Evolutionary conservation across 805 yeast species (phyloP).

Genomic region (Cyberlindnera suaveolens): DNA sequence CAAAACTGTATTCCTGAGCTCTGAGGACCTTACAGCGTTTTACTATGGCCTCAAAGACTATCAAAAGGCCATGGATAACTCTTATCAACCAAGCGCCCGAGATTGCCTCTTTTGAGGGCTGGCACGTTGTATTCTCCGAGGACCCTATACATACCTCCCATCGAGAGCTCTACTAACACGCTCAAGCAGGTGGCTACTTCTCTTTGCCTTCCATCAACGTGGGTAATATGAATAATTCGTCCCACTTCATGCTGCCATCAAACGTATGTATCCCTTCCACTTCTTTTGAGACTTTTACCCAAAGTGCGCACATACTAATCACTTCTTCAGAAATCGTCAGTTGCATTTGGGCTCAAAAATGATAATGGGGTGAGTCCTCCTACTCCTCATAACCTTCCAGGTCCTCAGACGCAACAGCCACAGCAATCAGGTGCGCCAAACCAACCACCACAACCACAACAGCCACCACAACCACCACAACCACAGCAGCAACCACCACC

Average conservation of each 20-base stretch:
- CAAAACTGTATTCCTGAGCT: not conserved
- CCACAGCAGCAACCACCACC: constrained; percentile 9
- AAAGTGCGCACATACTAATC: constrained; percentile 2
- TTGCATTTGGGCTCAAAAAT: constrained; percentile 4
- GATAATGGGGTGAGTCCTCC: constrained; percentile 3
- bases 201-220: constrained; percentile 20
- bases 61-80: too few species aligned
- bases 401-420: constrained; percentile 18
- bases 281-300: too few species aligned
- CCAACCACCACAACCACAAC: constrained; percentile 7
- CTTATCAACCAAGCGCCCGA: too few species aligned
- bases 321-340: constrained; percentile 4
- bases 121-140: too few species aligned
- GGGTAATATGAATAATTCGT: constrained; percentile 10
- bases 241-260: constrained; percentile 15
- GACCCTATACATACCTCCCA: not conserved
- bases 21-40: too few species aligned
- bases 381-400: constrained; percentile 1
- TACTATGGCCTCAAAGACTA: too few species aligned
- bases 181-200: constrained; percentile 13
- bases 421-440: constrained; percentile 8
- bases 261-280: constrained; percentile 2
- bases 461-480: constrained; percentile 8
- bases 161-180: constrained; percentile 12
- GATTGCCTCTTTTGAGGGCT: too few species aligned